Base-by-base conservation (phyloP, 192 early-diverging fungal species). In the Coemansia sp. region DNA sequence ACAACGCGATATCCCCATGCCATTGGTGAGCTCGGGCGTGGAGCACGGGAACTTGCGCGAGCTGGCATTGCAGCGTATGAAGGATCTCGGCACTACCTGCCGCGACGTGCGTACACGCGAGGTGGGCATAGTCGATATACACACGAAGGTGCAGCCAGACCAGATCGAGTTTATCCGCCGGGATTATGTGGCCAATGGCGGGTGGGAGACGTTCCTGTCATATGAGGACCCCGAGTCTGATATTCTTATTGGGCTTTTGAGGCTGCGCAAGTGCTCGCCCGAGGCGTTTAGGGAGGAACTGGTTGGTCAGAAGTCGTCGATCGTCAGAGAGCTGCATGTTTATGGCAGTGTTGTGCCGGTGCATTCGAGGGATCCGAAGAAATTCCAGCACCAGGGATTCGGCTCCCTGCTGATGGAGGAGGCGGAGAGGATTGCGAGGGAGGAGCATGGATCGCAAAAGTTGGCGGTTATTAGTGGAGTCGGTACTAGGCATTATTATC, bases 1-100 rank as follows among this genome's bases (percentile, higher is more conserved):
- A 32, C 97, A 99, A 77, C 89, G 97, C 71, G 98, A 99, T 85
- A 99, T 99, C 72, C 98, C 98, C 17, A 99, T 99, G 98, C 98
- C 98, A 5, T 85, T 99, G 34, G 98, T 99, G 19, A 97, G 94
- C 7, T 95, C 94, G 1, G 98, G 98, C 46, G 97, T 99, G 14
- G 98, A 99, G 84, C 89, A 99, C 74, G 98, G 98, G 58, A 99
- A 99, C 62, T 68, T 99, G 61, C 87, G 98, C 34, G 96, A 99
- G 78, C 85, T 98, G 51, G 96, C 98, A 5, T 81, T 99, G 45
- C 88, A 94, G 75, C 87, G 97, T 32, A 98, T 98, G 96, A 91
- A 90, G 61, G 98, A 99, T 80, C 79, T 99, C 61, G 98, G 98
- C 63, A 98, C 92, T 0, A 88, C 92, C 66, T 98, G 97, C 71